Evolutionary conservation across 345 rosid genomes (phyloP), one percentile per base, ranked within the genome.

Genomic region (Arabis alpina): DNA sequence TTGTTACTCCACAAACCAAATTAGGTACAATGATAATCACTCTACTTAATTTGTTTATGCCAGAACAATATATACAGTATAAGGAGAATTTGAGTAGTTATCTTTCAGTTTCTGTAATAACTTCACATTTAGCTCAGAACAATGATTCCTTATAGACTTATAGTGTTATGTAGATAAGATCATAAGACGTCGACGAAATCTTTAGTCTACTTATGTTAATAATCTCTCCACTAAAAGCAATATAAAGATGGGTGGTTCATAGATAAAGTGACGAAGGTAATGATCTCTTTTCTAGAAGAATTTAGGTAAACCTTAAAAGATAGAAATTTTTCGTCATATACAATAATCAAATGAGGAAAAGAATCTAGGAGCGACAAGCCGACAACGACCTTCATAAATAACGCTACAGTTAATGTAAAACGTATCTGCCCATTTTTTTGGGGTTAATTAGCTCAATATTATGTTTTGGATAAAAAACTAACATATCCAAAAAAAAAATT

Each of bases 131-230:
- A 8, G 14, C 12, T 43, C 13, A 68, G 23, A 55, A 68, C 23
- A 55, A 19, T 44, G 32, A 19, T 6, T 19, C 32, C 23, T 19
- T 19, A 19, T 19, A 19, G 23, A 19, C 8, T 27, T 32, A 2
- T 14, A 30, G 36, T 12, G 27, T 5, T 39, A 19, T 52, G 23
- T 34, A 32, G 54, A 61, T 14, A 70, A 59, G 58, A 61, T 30
- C 24, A 52, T 52, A 61, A 16, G 62, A 53, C 60, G 74, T 70
- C 59, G 53, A 70, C 67, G 67, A 60, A 70, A 60, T 60, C 34
- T 27, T n/a, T 34, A 42, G 2, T 43, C 61, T 52, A 52, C 47
- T 61, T 53, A 61, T 71, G 68, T 53, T 42, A 19, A 51, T 51
- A 51, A 42, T 19, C 24, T 61, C 41, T 53, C 55, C 19, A 61